Percentiles rank a stretch among this genome's conserved stretches.
Conservation (phyloP, 768 basidiomycete species). For the Mycena capillaripes region DNA sequence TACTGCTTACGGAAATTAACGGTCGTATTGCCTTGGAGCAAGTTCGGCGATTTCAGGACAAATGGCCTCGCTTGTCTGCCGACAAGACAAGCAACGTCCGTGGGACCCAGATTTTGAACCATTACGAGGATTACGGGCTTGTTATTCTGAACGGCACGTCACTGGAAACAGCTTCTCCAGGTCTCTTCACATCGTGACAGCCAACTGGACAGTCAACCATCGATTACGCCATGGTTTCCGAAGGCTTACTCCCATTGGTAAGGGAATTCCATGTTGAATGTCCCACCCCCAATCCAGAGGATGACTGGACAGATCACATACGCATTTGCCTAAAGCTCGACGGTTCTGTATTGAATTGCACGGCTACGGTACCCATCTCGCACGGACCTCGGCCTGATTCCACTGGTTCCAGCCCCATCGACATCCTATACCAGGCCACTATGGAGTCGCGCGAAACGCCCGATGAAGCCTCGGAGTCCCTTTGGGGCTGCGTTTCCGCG, state of each 20-base stretch:
- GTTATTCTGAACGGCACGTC: not conserved
- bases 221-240: not conserved
- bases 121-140: not conserved
- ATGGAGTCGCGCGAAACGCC: not conserved
- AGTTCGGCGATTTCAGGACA: too few species aligned
- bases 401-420: not conserved
- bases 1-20: too few species aligned
- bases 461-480: not conserved
- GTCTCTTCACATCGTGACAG: not conserved
- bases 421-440: not conserved
- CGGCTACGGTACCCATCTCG: not conserved
- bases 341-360: not conserved
- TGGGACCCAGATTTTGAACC: not conserved
- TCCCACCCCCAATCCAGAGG: not conserved
- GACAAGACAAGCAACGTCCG: not conserved
- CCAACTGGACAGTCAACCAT: not conserved
- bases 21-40: too few species aligned
- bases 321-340: not conserved
- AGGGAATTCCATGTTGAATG: not conserved
- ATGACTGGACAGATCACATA: slow-evolving; percentile 15
- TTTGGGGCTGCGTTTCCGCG: not conserved
- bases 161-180: not conserved
- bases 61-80: not conserved
- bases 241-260: not conserved
- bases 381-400: not conserved